These are phyloP conservation scores for Cystobasidium ongulense DNA, from an alignment of 768 basidiomycete species.

Conservation along the genomic window DNA sequence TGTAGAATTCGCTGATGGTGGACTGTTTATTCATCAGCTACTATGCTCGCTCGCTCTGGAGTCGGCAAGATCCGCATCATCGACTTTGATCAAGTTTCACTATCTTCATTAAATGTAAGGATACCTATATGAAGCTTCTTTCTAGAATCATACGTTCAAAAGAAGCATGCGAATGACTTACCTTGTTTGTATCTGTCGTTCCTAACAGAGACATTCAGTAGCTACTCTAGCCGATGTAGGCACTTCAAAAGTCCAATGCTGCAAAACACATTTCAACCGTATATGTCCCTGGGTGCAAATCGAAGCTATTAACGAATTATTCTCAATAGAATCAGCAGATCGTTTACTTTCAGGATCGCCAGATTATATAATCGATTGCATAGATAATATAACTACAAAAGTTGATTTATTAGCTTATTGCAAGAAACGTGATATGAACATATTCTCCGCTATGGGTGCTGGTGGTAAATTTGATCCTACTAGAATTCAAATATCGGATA, in stretches of 20 bases:
- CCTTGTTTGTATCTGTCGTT: neutral
- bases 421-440: slow-evolving; percentile 67
- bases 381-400: slow-evolving; percentile 95
- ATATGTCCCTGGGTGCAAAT: slow-evolving; percentile 79
- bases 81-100: slow-evolving; percentile 92
- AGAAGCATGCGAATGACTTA: neutral
- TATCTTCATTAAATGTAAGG: slow-evolving; percentile 72
- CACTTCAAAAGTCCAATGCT: slow-evolving; percentile 80
- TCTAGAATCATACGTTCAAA: neutral
- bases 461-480: slow-evolving; percentile 92
- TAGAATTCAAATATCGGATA: slow-evolving; percentile 82
- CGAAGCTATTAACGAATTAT: slow-evolving; percentile 72
- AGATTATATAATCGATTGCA: slow-evolving; percentile 97
- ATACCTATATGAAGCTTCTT: neutral
- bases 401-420: slow-evolving; percentile 85
- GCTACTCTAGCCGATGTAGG: slow-evolving; percentile 84
- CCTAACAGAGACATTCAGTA: slow-evolving; percentile 63
- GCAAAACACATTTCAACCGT: slow-evolving; percentile 54
- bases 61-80: slow-evolving; percentile 39
- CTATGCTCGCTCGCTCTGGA: slow-evolving; percentile 40
- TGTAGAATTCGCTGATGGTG: no score
- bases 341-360: slow-evolving; percentile 52
- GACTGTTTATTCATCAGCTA: slow-evolving; percentile 51
- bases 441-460: slow-evolving; percentile 96
- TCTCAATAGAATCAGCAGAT: slow-evolving; percentile 68